Base-by-base conservation (phyloP, 75 land plant genomes). In the Picea glauca region DNA sequence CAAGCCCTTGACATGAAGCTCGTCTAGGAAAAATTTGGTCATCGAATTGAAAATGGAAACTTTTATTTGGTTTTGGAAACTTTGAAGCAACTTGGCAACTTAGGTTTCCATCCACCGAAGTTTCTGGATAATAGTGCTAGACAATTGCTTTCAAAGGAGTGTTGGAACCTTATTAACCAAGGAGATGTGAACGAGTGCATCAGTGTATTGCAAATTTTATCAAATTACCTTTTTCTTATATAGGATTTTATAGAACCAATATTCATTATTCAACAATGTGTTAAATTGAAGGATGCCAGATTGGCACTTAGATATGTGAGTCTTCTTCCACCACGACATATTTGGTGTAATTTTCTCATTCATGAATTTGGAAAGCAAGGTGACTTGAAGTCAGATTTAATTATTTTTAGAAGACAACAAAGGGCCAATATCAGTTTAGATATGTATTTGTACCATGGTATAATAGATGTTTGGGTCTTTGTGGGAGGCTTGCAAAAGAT, bases 401-500 rank as follows among this genome's bases (percentile, higher is more conserved):
- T 40, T 75, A 91, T 84, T 76, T 91, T 89, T 86, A 84, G 84
- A 75, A 78, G 78, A n/a, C 85, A 86, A 73, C 86, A 91, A 78
- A 66, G 76, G 62, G 79, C 76, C 30, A 80, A 84, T 35, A 80
- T 66, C 67, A 58, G 77, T 76, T 82, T 86, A 40, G 92, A 93
- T 79, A 89, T 89, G 86, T 87, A 82, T 78, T 79, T 80, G 32
- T 94, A 80, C 79, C 92, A 93, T 63, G 85, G 81, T 73, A 82
- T 94, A 54, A 93, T 94, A 76, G 98, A 94, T 84, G 86, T 83
- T 13, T 94, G 98, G 95, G 95, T 59, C 85, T 82, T 58, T 89
- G 93, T 81, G 90, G 90, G 58, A 86, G 89, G 74, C 85, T 80
- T 78, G 76, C 80, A 58, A 84, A 78, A 80, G 94, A 95, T 62